Evolutionary conservation across 805 yeast species (phyloP).

Genomic region (Cyberlindnera suaveolens): DNA sequence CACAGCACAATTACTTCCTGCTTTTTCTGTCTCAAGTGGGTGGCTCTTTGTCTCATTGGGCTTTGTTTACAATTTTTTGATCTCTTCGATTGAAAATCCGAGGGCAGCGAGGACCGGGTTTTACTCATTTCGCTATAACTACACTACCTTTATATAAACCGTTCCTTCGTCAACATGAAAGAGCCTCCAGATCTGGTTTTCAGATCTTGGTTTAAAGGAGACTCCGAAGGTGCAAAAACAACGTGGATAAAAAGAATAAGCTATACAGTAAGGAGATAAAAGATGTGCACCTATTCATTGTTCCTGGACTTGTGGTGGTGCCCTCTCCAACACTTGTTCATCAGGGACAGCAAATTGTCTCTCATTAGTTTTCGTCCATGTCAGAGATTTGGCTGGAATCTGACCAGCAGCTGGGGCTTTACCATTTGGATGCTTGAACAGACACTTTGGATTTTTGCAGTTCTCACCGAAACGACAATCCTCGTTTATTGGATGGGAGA

Average conservation of each 20-base stretch:
- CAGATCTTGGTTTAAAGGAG: not conserved
- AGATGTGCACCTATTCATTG: slow-evolving; percentile 3
- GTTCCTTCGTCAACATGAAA: not conserved
- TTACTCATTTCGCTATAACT: too few relatives aligned
- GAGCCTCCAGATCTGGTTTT: not conserved
- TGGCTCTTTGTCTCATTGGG: not conserved
- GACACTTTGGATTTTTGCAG: slow-evolving; percentile 68
- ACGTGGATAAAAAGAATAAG: not conserved
- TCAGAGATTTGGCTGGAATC: slow-evolving; percentile 11
- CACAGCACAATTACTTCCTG: too few relatives aligned
- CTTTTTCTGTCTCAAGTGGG: too few relatives aligned
- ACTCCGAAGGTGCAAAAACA: not conserved
- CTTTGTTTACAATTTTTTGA: not conserved
- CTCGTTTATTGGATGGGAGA: slow-evolving; percentile 75
- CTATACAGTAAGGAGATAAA: not conserved
- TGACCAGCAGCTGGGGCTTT: slow-evolving; percentile 31
- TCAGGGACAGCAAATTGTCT: slow-evolving; percentile 77
- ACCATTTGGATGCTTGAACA: slow-evolving; percentile 79
- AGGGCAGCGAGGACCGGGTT: too few relatives aligned
- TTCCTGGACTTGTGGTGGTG: slow-evolving; percentile 39
- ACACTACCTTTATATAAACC: not conserved
- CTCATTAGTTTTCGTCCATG: slow-evolving; percentile 40
- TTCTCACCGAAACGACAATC: slow-evolving; percentile 74
- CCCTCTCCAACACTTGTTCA: slow-evolving; percentile 64
- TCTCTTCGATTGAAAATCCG: too few relatives aligned